Conservation (phyloP, 2,329 filamentous ascomycete species). For the Cercospora sp. region DNA sequence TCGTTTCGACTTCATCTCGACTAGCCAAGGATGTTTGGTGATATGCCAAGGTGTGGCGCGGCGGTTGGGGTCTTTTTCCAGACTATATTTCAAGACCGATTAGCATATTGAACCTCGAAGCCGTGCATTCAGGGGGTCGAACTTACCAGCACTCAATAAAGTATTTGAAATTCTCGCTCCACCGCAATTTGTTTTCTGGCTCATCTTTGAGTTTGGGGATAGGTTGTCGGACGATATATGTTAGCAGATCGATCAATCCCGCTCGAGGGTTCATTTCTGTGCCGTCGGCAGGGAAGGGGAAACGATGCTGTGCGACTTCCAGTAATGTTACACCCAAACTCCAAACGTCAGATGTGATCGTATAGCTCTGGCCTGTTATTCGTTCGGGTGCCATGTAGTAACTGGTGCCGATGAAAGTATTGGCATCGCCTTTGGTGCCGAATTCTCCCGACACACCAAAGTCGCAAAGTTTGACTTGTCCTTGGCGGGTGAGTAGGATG, state of each 20-base stretch:
- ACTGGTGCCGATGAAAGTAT: slow-evolving; percentile 97
- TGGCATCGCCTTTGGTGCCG: slow-evolving; percentile 96
- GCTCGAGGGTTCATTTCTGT: slow-evolving; percentile 93
- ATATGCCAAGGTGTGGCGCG: slow-evolving; percentile 96
- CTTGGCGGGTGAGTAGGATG: slow-evolving; percentile 86
- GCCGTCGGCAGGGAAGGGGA: slow-evolving; percentile 95
- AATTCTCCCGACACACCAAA: slow-evolving; percentile 98
- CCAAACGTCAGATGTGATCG: slow-evolving; percentile 98
- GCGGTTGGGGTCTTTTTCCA: slow-evolving; percentile 87
- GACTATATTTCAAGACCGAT: slow-evolving; percentile 52
- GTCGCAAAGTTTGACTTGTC: slow-evolving; percentile 96
- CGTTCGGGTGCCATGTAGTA: slow-evolving; percentile 99
- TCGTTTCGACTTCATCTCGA: slow-evolving; percentile 91
- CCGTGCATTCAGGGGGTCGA: too few relatives aligned
- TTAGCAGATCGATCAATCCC: slow-evolving; percentile 89
- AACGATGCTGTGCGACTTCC: slow-evolving; percentile 98
- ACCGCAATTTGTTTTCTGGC: slow-evolving; percentile 71
- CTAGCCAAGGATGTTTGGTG: slow-evolving; percentile 98
- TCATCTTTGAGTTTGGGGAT: slow-evolving; percentile 97
- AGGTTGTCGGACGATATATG: slow-evolving; percentile 93
- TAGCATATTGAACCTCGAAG: background rate
- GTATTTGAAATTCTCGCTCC: slow-evolving; percentile 98
- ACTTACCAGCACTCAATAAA: slow-evolving; percentile 98
- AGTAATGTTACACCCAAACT: slow-evolving; percentile 92
- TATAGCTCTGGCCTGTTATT: slow-evolving; percentile 96